Conservation (phyloP, 108 stramenopile species). For the Epithemia pelagica region DNA sequence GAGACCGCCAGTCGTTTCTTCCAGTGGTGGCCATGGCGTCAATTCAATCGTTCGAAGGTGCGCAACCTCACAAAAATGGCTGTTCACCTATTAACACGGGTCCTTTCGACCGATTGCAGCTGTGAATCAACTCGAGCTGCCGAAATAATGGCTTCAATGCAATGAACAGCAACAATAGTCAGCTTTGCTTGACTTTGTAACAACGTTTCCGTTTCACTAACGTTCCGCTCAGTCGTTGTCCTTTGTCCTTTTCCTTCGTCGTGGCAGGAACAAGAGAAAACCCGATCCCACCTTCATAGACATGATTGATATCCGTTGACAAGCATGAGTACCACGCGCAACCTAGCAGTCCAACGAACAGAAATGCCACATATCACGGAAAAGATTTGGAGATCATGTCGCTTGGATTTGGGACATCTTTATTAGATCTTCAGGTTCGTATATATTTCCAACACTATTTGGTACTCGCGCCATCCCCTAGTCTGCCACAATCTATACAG, state of each 20-base stretch:
- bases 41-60: neutral
- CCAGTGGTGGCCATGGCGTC: neutral
- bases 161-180: too few species aligned
- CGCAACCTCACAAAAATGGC: neutral
- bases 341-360: neutral
- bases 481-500: neutral
- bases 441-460: neutral
- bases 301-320: neutral
- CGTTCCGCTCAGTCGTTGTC: too few species aligned
- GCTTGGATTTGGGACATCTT: neutral
- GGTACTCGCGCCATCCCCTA: neutral
- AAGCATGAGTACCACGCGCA: neutral
- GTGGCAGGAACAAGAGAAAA: neutral
- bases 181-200: too few species aligned
- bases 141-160: too few species aligned
- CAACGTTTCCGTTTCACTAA: too few species aligned
- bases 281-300: neutral
- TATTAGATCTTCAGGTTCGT: neutral
- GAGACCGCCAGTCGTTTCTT: neutral
- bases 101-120: too few species aligned
- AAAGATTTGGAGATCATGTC: neutral
- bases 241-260: neutral
- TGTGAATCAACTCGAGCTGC: too few species aligned
- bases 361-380: neutral
- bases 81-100: too few species aligned